Percentiles rank a stretch among this genome's conserved stretches.
These are phyloP conservation scores for Dendrostoma leiphaemia DNA, from an alignment of 2,329 filamentous ascomycete genomes.

Conservation along the genomic window DNA sequence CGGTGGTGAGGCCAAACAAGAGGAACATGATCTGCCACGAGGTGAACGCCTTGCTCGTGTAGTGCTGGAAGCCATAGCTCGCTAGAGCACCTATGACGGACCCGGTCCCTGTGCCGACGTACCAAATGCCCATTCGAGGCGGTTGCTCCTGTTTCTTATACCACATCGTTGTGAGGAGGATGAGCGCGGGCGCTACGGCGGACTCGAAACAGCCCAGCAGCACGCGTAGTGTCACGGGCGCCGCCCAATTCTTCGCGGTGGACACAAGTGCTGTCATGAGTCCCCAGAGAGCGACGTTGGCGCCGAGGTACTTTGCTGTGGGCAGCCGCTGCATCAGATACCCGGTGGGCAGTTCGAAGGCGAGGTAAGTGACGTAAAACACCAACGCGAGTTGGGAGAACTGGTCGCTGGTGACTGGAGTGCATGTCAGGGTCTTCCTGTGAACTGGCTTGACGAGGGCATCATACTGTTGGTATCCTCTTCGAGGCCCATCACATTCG, in stretches of 20 bases:
- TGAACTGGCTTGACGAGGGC: background rate
- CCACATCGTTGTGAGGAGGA: slow-evolving; percentile 28
- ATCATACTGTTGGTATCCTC: slow-evolving; percentile 24
- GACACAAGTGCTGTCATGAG: slow-evolving; percentile 44
- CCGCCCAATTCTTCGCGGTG: slow-evolving; percentile 48
- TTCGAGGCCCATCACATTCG: slow-evolving; percentile 30
- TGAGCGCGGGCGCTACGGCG: slow-evolving; percentile 50
- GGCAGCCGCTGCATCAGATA: slow-evolving; percentile 53
- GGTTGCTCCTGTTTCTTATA: slow-evolving; percentile 33
- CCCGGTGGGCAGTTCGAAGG: slow-evolving; percentile 32
- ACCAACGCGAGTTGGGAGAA: slow-evolving; percentile 29
- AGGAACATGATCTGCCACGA: slow-evolving; percentile 22
- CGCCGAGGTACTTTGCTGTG: slow-evolving; percentile 50
- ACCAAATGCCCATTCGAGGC: slow-evolving; percentile 31
- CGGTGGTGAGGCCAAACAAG: slow-evolving; percentile 15
- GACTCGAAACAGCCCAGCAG: slow-evolving; percentile 54
- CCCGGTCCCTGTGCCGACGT: slow-evolving; percentile 30
- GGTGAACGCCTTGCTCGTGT: slow-evolving; percentile 19
- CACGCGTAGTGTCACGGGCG: slow-evolving; percentile 46
- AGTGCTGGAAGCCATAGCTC: slow-evolving; percentile 31
- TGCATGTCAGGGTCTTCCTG: background rate
- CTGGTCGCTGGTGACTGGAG: slow-evolving; percentile 24
- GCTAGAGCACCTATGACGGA: slow-evolving; percentile 29
- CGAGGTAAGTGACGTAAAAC: slow-evolving; percentile 32
- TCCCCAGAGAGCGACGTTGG: slow-evolving; percentile 44